A percentile compares a stretch with the other conserved stretches of the same genome.
Conservation (phyloP, 805 yeast species). For the Cyberlindnera veronae region DNA sequence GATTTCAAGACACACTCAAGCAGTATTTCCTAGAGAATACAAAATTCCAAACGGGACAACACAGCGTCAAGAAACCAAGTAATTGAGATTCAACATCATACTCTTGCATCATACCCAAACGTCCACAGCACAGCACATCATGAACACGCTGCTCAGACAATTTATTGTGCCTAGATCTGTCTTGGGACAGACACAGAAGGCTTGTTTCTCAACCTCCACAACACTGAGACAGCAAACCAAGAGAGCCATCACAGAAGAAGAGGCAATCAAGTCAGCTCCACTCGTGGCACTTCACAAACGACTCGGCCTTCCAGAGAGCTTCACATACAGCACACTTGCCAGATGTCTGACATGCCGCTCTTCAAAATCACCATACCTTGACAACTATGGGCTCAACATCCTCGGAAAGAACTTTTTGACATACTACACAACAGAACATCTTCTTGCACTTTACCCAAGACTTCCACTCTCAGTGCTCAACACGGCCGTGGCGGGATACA, state of each 20-base stretch:
- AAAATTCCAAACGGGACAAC: neutral
- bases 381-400: slow-evolving; percentile 75
- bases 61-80: too few species aligned
- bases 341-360: slow-evolving; percentile 69
- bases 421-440: slow-evolving; percentile 70
- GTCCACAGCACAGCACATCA: neutral
- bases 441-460: slow-evolving; percentile 80
- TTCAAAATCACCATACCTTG: slow-evolving; percentile 44
- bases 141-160: slow-evolving; percentile 9
- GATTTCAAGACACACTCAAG: neutral
- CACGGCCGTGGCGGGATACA: slow-evolving; percentile 71
- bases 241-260: slow-evolving; percentile 41
- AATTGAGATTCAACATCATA: neutral
- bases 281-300: slow-evolving; percentile 77
- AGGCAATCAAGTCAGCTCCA: slow-evolving; percentile 62
- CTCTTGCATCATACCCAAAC: neutral
- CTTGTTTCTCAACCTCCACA: slow-evolving; percentile 9
- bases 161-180: slow-evolving; percentile 2
- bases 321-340: slow-evolving; percentile 65
- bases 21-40: neutral
- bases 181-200: slow-evolving; percentile 3
- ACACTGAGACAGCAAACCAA: slow-evolving; percentile 4
- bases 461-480: slow-evolving; percentile 77
- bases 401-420: slow-evolving; percentile 78
- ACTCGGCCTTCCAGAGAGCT: slow-evolving; percentile 55